Base-by-base conservation (phyloP, 164 flowering plant species). In the Cinnamomum micranthum region DNA sequence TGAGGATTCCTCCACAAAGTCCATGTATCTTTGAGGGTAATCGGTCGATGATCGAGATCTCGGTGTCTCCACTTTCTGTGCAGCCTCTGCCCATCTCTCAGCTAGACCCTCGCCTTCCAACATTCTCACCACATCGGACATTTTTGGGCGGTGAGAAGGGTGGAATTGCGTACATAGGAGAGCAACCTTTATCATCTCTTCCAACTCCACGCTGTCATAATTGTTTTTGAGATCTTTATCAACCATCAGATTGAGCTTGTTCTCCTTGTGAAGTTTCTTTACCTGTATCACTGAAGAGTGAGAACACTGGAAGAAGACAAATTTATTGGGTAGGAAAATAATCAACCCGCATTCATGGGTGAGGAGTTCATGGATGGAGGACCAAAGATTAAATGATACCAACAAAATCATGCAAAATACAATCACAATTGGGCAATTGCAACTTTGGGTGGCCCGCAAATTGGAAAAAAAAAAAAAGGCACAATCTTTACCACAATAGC, bases 51-150 rank as follows among this genome's bases (percentile, higher is more conserved):
- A 81, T 35, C 85, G 82, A 41, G 62, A 77, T 66, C 87, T 82
- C 7, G 91, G 92, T 25, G 92, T 89, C 71, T 87, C 92, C 4
- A 79, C 73, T 77, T 80, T 87, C 77, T 88, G 91, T 41, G 92
- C 88, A 31, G 95, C 94, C 77, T 88, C 97, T 55, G 60, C 60
- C 97, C 97, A 92, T 81, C 82, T 88, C 84, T 92, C 93, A 1
- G 93, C 94, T 69, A 90, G 81, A 20, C 92, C 97, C 65, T 92
- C 94, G 2, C 95, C 97, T 86, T 91, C 95, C 75, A 92, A 77
- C 95, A 92, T 90, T 74, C 85, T 84, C 69, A 90, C 33, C 23
- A 89, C 92, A 74, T 92, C 92, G 0, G 89, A 91, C 97, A 89
- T 92, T 79, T 85, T 91, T 6, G 97, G 97, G 1, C 97, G 88